phyloP scores from a whole-genome alignment of 306 rosid species.

The Ochetophila trinervis region DNA sequence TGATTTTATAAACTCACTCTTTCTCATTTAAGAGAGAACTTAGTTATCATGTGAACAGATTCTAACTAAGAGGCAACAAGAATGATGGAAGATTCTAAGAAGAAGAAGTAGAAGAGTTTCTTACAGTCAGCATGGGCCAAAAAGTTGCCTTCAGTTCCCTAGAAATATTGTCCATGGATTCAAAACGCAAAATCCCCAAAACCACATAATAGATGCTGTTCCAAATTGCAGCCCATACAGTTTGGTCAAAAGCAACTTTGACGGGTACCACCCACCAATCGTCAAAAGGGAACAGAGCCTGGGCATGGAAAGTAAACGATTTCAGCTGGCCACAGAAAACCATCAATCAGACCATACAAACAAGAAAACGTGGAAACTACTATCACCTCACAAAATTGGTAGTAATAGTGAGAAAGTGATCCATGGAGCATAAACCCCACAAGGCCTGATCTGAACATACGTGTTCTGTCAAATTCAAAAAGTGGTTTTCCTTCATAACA shows the following conservation, averaged over 20 bases:
- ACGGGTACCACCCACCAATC: constrained; percentile 97
- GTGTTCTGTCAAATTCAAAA: constrained; percentile 71
- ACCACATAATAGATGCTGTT: constrained; percentile 85
- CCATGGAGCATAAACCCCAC: constrained; percentile 94
- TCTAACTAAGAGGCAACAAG: background rate
- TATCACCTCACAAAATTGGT: constrained; percentile 92
- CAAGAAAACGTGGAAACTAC: constrained; percentile 23
- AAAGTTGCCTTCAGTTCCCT: constrained; percentile 74
- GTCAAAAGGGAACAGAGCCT: constrained; percentile 82
- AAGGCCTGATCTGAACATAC: constrained; percentile 84
- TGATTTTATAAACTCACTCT: background rate
- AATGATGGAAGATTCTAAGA: constrained; percentile 15
- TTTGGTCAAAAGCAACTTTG: constrained; percentile 91
- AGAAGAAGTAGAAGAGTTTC: constrained; percentile 32
- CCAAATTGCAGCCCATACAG: constrained; percentile 88
- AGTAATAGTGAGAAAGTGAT: constrained; percentile 96
- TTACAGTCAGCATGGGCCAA: constrained; percentile 79
- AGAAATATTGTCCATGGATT: constrained; percentile 45
- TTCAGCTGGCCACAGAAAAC: constrained; percentile 27
- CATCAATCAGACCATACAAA: constrained; percentile 17
- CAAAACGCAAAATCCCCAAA: constrained; percentile 75
- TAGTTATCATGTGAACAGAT: background rate
- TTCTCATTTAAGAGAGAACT: background rate
- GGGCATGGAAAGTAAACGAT: constrained; percentile 20
- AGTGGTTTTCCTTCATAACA: constrained; percentile 89